Evolutionary conservation across 148 eudicot species (phyloP).

Genomic region (Camellia granthamiana): DNA sequence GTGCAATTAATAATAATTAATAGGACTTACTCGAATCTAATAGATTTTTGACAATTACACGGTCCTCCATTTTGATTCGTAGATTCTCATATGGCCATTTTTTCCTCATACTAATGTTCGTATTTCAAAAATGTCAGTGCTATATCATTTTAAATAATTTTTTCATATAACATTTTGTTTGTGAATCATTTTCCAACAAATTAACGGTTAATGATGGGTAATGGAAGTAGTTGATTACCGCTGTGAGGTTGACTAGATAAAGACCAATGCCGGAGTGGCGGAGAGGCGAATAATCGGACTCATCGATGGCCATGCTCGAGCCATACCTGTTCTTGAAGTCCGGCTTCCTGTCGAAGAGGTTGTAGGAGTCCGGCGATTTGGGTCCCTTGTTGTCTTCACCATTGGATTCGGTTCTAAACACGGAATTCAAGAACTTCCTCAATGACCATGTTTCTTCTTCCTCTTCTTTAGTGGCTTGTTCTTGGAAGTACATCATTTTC

Average conservation of each 20-base stretch:
- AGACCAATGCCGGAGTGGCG: conserved; percentile 49
- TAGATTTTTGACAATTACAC: too few species aligned
- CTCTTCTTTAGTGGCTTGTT: conserved; percentile 10
- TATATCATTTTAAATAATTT: too few species aligned
- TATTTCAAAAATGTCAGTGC: too few species aligned
- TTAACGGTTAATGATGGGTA: too few species aligned
- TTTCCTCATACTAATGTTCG: too few species aligned
- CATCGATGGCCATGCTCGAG: conserved; percentile 62
- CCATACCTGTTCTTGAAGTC: conserved; percentile 72
- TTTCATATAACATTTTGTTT: too few species aligned
- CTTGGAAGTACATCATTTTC: conserved; percentile 28
- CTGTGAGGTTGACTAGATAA: conserved; percentile 73
- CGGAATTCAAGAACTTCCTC: conserved; percentile 34
- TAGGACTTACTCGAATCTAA: too few species aligned
- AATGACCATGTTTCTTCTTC: conserved; percentile 40
- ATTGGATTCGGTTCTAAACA: conserved; percentile 37
- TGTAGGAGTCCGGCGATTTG: conserved; percentile 49
- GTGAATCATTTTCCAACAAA: too few species aligned
- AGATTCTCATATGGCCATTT: too few species aligned
- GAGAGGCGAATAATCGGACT: conserved; percentile 57
- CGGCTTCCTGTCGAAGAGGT: conserved; percentile 52
- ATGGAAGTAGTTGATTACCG: conserved; percentile 40
- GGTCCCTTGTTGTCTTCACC: conserved; percentile 20
- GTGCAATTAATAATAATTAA: too few species aligned
- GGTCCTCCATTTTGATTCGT: too few species aligned